These are phyloP conservation scores for Sclerotinia glacialis DNA, from an alignment of 2,329 filamentous ascomycete species.

Conservation along the genomic window DNA sequence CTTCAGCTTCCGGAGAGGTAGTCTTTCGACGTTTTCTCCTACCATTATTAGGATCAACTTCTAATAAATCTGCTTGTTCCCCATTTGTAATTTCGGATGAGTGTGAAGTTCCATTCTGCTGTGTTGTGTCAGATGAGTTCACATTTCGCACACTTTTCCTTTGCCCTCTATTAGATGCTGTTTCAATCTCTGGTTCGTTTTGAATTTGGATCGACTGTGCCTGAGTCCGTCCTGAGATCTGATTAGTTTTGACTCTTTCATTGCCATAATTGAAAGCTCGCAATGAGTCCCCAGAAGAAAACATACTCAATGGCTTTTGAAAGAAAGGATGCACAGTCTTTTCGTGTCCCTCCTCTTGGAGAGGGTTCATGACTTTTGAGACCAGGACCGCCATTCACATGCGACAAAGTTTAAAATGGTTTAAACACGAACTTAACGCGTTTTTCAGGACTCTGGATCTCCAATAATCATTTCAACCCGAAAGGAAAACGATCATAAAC, in stretches of 20 bases:
- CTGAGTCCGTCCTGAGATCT: neutral
- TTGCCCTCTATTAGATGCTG: neutral
- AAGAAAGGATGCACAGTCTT: conserved; percentile 38
- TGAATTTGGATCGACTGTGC: neutral
- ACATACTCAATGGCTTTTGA: conserved; percentile 36
- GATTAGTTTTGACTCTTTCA: neutral
- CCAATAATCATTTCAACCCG: neutral
- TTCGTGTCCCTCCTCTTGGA: conserved; percentile 30
- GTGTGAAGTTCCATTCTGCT: neutral
- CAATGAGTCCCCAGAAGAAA: neutral
- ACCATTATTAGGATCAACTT: conserved; percentile 38
- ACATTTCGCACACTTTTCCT: neutral
- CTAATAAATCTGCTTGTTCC: conserved; percentile 29
- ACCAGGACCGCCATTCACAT: conserved; percentile 36
- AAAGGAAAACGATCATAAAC: neutral
- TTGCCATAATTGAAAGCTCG: neutral
- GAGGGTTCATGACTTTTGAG: conserved; percentile 35
- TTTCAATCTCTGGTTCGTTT: conserved; percentile 3
- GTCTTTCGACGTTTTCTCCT: conserved; percentile 48
- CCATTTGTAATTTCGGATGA: neutral
- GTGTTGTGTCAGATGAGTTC: neutral
- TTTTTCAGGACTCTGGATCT: conserved; percentile 8
- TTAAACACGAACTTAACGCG: conserved; percentile 36
- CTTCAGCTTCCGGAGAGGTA: conserved; percentile 29
- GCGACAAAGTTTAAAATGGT: conserved; percentile 6